Conservation (phyloP, 2,329 filamentous ascomycete species). For the Thelonectria rubi region DNA sequence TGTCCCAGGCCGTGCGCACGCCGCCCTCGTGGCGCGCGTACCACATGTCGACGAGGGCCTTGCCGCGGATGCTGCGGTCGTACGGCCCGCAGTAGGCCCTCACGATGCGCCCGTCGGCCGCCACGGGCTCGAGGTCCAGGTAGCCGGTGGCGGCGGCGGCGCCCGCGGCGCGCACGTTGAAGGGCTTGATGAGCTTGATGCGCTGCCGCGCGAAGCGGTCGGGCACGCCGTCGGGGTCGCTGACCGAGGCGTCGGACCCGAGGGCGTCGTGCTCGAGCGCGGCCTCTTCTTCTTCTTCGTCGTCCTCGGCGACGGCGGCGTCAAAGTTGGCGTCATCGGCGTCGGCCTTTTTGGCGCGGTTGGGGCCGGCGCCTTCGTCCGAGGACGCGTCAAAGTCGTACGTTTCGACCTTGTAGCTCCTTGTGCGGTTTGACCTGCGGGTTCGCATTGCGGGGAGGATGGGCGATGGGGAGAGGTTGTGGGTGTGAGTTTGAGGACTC, state of each 20-base stretch:
- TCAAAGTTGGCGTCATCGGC: slow-evolving; percentile 46
- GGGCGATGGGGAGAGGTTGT: background rate
- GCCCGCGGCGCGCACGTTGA: slow-evolving; percentile 36
- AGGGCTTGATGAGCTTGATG: slow-evolving; percentile 35
- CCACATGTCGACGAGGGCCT: slow-evolving; percentile 50
- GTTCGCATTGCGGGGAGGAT: slow-evolving; percentile 46
- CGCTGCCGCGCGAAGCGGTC: slow-evolving; percentile 42
- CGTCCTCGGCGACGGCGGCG: slow-evolving; percentile 41
- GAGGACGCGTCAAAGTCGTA: slow-evolving; percentile 49
- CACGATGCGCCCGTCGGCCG: slow-evolving; percentile 44
- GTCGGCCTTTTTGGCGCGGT: slow-evolving; percentile 34
- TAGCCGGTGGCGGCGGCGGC: slow-evolving; percentile 32
- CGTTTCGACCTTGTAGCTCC: slow-evolving; percentile 46
- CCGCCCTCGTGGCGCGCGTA: slow-evolving; percentile 52
- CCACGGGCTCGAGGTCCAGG: slow-evolving; percentile 47
- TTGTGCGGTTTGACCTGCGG: slow-evolving; percentile 49
- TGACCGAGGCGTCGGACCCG: slow-evolving; percentile 37
- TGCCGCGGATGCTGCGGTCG: slow-evolving; percentile 46
- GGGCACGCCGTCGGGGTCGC: slow-evolving; percentile 43
- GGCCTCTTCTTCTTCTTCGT: slow-evolving; percentile 47
- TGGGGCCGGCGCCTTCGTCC: slow-evolving; percentile 41
- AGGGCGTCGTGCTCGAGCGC: slow-evolving; percentile 45
- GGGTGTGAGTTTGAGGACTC: background rate
- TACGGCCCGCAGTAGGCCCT: slow-evolving; percentile 50
- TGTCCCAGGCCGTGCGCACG: slow-evolving; percentile 48